Base-by-base conservation (phyloP, 2,329 filamentous ascomycete species). In the Beauveria rudraprayagi region DNA sequence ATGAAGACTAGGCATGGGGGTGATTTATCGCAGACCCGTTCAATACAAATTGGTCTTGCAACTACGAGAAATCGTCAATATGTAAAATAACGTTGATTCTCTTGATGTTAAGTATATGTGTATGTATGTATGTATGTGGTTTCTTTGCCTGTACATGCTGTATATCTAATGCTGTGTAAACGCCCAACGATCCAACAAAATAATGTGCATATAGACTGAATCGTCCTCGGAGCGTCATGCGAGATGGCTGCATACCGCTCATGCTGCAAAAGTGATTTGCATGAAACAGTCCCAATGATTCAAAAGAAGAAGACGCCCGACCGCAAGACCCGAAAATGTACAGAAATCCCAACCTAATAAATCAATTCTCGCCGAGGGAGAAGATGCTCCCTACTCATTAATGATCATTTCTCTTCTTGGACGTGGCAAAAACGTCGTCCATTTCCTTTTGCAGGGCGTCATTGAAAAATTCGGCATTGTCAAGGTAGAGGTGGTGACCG, bases 381-480 rank as follows among this genome's bases (percentile, higher is more conserved):
- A n/a, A 30, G 1, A 26, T 19, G 4, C 17, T 48, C 7, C 3
- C 37, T 34, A 11, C 11, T 40, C 22, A 54, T 53, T 3, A 47
- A 26, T 41, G 9, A 2, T 60, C 57, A 5, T 55, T 55, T n/a
- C 28, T 57, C 48, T 55, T 60, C 62, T 66, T 68, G 61, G 72
- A 71, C 5, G 62, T 63, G 37, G 68, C 67, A 52, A 67, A 70
- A 2, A 80, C 83, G 48, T 83, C 79, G 28, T 81, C 78, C 68
- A 87, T 68, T 66, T 86, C 83, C 64, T 78, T 77, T 17, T 70
- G 72, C 11, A 86, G 73, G 51, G 79, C 73, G 3, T 77, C 69
- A 70, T 85, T 86, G 68, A 85, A 86, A 56, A 80, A 77, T 0
- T 82, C 78, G 0, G 82, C 76, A 64, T 85, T 85, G 65, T 86